These are phyloP conservation scores for Mucor racemosus DNA, from an alignment of 371 early-diverging fungal species.

Conservation along the genomic window DNA sequence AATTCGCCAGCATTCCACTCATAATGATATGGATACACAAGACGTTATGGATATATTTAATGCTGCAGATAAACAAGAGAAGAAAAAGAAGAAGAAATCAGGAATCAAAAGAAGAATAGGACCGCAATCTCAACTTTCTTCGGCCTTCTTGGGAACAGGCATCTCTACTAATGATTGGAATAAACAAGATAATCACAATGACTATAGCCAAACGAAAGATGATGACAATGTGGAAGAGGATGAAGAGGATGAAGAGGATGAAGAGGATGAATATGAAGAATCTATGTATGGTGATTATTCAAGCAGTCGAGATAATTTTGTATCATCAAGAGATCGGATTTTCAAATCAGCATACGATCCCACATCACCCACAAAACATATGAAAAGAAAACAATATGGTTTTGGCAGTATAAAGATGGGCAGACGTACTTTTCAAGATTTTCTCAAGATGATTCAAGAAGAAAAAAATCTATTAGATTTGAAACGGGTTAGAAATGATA, in stretches of 20 bases:
- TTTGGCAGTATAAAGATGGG: constrained; percentile 37
- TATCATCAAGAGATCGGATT: background rate
- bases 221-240: constrained; percentile 11
- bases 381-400: constrained; percentile 17
- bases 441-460: constrained; percentile 72
- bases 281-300: background rate
- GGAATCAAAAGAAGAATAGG: constrained; percentile 15
- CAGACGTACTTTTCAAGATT: constrained; percentile 73
- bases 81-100: background rate
- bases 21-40: constrained; percentile 41
- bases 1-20: constrained; percentile 65
- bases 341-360: background rate
- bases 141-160: constrained; percentile 37
- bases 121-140: constrained; percentile 27
- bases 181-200: background rate
- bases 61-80: background rate
- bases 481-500: constrained; percentile 68
- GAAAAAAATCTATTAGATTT: constrained; percentile 73
- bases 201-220: constrained; percentile 18
- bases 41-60: constrained; percentile 22
- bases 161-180: constrained; percentile 16
- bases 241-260: background rate
- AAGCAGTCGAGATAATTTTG: background rate
- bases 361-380: background rate
- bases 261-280: background rate